Percentiles rank a stretch among this genome's conserved stretches.
Conservation (phyloP, 2,329 filamentous ascomycete genomes). For the Aspergillus ruber region DNA sequence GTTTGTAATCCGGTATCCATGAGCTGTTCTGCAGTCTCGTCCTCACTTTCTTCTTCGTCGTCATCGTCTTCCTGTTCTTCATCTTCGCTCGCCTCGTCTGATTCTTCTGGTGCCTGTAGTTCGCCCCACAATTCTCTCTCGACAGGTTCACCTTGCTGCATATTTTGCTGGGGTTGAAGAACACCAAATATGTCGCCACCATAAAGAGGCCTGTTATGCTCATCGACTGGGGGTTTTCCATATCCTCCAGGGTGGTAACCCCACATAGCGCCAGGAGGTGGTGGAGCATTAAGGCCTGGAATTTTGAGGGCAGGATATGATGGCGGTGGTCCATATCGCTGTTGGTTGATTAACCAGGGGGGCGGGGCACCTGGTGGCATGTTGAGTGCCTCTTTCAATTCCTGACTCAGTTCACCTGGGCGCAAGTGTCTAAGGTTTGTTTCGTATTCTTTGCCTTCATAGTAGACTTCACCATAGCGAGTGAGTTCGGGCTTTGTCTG, state of each 20-base stretch:
- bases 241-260: conserved; percentile 93
- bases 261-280: conserved; percentile 83
- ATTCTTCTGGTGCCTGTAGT: conserved; percentile 71
- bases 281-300: conserved; percentile 86
- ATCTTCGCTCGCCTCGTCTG: conserved; percentile 62
- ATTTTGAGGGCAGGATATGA: conserved; percentile 95
- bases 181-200: conserved; percentile 94
- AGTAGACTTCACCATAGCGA: conserved; percentile 97
- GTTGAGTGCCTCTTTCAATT: conserved; percentile 83
- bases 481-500: conserved; percentile 94
- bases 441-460: conserved; percentile 97
- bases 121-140: conserved; percentile 91
- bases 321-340: conserved; percentile 85
- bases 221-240: conserved; percentile 91
- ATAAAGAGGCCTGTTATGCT: conserved; percentile 83
- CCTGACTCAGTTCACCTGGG: conserved; percentile 82
- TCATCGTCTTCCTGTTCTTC: conserved; percentile 64
- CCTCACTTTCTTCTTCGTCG: conserved; percentile 49
- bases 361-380: conserved; percentile 90
- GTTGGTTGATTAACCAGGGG: conserved; percentile 95
- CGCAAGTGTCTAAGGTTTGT: conserved; percentile 87
- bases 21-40: conserved; percentile 15
- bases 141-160: conserved; percentile 66
- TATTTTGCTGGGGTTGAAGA: conserved; percentile 54
- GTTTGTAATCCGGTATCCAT: conserved; percentile 49